These are phyloP conservation scores for Kingdonia uniflora DNA, from an alignment of 164 flowering plant genomes.

Conservation along the genomic window DNA sequence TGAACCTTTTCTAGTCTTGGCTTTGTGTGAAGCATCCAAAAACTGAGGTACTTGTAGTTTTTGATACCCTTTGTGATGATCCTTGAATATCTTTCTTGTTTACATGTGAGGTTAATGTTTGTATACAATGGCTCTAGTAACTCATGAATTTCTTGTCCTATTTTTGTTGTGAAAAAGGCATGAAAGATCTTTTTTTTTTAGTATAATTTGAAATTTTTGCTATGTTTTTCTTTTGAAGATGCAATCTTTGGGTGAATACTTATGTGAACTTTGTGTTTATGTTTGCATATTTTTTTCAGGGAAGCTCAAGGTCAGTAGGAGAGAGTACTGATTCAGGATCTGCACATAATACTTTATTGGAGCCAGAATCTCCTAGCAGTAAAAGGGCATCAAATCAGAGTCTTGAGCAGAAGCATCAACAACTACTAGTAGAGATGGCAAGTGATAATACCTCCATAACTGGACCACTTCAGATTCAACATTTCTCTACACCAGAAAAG, in stretches of 20 bases:
- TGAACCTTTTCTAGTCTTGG: not conserved
- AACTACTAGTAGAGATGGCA: constrained; percentile 28
- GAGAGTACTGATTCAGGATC: constrained; percentile 86
- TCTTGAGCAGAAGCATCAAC: constrained; percentile 31
- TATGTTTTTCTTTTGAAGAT: too few relatives aligned
- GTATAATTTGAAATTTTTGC: too few relatives aligned
- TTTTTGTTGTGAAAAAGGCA: constrained; percentile 2
- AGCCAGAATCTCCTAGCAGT: constrained; percentile 67
- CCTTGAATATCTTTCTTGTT: not conserved
- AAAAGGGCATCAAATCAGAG: constrained; percentile 35
- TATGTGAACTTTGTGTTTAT: too few relatives aligned
- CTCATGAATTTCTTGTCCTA: too few relatives aligned
- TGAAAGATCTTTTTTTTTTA: too few relatives aligned
- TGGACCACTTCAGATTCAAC: constrained; percentile 25
- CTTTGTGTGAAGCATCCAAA: not conserved
- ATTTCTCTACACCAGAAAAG: constrained; percentile 42
- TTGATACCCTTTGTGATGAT: not conserved
- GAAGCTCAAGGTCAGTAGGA: constrained; percentile 66
- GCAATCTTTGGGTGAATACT: not conserved
- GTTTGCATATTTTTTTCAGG: constrained; percentile 23
- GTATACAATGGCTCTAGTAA: not conserved
- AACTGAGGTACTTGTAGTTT: not conserved
- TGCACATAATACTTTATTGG: constrained; percentile 42
- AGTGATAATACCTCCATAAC: constrained; percentile 28
- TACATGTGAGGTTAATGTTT: not conserved